Conservation (phyloP, 495 filamentous ascomycete species). For the Xylaria intraflava region DNA sequence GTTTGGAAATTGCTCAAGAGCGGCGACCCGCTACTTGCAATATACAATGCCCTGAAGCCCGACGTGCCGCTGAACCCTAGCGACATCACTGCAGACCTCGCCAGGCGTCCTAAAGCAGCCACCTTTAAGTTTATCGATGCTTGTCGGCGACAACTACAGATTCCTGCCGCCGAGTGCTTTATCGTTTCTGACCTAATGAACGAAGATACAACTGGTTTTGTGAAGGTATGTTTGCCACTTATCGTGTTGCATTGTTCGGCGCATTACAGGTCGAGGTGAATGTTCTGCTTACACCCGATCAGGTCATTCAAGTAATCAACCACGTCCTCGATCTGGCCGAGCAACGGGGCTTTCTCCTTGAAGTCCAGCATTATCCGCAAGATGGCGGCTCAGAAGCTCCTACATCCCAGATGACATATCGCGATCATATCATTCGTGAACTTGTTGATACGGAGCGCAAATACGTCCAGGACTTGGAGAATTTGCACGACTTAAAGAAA, state of each 20-base stretch:
- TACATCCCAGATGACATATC: slow-evolving; percentile 60
- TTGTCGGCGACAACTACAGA: slow-evolving; percentile 58
- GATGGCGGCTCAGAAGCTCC: slow-evolving; percentile 39
- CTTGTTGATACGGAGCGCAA: slow-evolving; percentile 90
- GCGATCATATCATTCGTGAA: slow-evolving; percentile 83
- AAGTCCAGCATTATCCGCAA: slow-evolving; percentile 43
- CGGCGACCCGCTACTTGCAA: slow-evolving; percentile 76
- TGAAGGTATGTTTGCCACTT: slow-evolving; percentile 58
- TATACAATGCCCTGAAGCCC: slow-evolving; percentile 80
- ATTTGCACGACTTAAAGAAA: slow-evolving; percentile 87
- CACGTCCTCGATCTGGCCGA: slow-evolving; percentile 83
- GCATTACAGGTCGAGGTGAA: neutral
- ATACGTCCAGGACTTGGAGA: slow-evolving; percentile 97
- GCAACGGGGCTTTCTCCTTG: slow-evolving; percentile 60
- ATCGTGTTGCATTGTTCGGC: neutral
- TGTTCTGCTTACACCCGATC: slow-evolving; percentile 14
- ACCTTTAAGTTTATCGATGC: slow-evolving; percentile 52
- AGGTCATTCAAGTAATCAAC: slow-evolving; percentile 69
- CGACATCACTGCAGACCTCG: slow-evolving; percentile 46
- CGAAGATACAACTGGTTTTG: slow-evolving; percentile 92
- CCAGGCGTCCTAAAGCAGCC: slow-evolving; percentile 57
- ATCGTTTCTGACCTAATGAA: slow-evolving; percentile 87
- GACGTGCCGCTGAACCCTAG: slow-evolving; percentile 54
- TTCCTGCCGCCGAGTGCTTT: slow-evolving; percentile 77
- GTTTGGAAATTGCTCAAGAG: slow-evolving; percentile 83